Evolutionary conservation across 768 basidiomycete species (phyloP).

Genomic region (Candolleomyces efflorescens): DNA sequence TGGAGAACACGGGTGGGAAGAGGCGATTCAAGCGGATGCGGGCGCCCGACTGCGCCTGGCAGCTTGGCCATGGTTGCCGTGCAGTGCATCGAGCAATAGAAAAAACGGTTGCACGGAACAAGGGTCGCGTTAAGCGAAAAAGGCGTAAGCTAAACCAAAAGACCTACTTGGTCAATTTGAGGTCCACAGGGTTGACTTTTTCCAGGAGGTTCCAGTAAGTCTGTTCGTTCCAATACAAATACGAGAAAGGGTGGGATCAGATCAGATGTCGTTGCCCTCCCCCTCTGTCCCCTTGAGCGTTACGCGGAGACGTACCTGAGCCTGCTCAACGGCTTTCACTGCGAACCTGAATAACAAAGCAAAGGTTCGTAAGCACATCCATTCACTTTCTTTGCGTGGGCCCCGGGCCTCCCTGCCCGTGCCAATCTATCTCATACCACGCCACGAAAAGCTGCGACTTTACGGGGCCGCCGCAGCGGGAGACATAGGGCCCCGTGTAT

Average conservation of each 20-base stretch:
- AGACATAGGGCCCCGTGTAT: background rate
- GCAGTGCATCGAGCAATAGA: background rate
- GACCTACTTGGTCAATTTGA: conserved; percentile 78
- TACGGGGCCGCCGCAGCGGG: too few species aligned
- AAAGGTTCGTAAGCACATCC: background rate
- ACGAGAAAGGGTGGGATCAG: background rate
- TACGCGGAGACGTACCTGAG: conserved; percentile 57
- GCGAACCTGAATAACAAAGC: conserved; percentile 54
- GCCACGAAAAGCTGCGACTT: too few species aligned
- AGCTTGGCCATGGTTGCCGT: too few species aligned
- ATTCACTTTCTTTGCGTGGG: background rate
- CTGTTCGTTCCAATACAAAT: conserved; percentile 45
- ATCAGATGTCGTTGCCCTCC: background rate
- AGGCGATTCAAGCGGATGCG: background rate
- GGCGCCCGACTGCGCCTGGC: too few species aligned
- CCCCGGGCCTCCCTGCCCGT: background rate
- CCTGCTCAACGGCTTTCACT: conserved; percentile 94
- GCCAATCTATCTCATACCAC: background rate
- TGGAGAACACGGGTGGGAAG: background rate
- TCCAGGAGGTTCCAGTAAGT: conserved; percentile 95
- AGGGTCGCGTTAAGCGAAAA: background rate
- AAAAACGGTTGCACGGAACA: background rate
- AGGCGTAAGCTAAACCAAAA: background rate
- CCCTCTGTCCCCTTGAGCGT: background rate
- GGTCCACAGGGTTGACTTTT: conserved; percentile 68